phyloP scores from a whole-genome alignment of 805 yeast species.

The Candida boleticola region DNA sequence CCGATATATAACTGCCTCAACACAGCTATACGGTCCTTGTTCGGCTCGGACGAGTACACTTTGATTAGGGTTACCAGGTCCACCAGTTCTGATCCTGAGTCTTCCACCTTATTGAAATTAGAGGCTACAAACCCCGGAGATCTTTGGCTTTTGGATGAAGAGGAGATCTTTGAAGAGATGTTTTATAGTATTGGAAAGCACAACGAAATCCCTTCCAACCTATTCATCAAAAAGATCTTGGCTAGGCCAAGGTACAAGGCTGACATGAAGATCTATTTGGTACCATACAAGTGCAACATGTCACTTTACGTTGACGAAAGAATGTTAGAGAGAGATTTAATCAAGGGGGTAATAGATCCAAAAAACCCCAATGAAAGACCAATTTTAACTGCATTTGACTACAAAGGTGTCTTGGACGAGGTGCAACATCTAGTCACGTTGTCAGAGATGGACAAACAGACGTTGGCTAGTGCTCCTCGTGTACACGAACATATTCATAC shows the following conservation, averaged over 20 bases:
- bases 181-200: conserved; percentile 35
- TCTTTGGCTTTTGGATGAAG: conserved; percentile 48
- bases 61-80: conserved; percentile 53
- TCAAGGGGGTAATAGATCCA: conserved; percentile 47
- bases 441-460: neutral
- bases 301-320: conserved; percentile 48
- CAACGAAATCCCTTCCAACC: conserved; percentile 45
- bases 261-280: conserved; percentile 58
- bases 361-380: conserved; percentile 4
- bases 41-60: conserved; percentile 41
- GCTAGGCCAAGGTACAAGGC: conserved; percentile 64
- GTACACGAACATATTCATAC: too few relatives aligned
- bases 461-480: too few relatives aligned
- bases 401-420: conserved; percentile 8
- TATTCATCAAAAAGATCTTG: conserved; percentile 53
- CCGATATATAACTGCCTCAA: conserved; percentile 43
- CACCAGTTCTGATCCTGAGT: conserved; percentile 50
- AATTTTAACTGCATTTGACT: conserved; percentile 17
- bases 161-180: conserved; percentile 38
- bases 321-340: conserved; percentile 50
- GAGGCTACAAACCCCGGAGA: conserved; percentile 59
- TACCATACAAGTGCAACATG: conserved; percentile 41
- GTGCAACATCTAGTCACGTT: conserved; percentile 8
- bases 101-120: conserved; percentile 50
- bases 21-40: conserved; percentile 44